Conservation (phyloP, 2,329 filamentous ascomycete species). For the Aspergillus ochraceus region DNA sequence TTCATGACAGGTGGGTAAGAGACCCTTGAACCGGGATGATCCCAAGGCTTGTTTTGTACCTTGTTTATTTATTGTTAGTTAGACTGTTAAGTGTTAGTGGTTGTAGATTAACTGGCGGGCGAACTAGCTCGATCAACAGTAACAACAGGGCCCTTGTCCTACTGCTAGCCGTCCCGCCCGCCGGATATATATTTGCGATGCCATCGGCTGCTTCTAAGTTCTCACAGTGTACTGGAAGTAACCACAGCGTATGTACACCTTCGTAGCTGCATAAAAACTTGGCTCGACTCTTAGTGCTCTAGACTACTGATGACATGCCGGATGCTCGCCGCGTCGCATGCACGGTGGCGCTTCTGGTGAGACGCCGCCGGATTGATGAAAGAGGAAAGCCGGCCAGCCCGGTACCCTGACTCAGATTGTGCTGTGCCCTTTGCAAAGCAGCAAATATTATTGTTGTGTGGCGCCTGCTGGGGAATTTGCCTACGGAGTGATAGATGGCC, state of each 20-base stretch:
- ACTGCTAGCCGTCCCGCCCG: no score
- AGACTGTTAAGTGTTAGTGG: no score
- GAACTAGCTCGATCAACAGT: neutral
- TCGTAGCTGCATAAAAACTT: no score
- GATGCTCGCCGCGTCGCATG: neutral
- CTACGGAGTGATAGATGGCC: no score
- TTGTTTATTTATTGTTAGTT: no score
- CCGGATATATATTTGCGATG: neutral
- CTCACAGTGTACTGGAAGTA: neutral
- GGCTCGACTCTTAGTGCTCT: neutral
- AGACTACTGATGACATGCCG: neutral
- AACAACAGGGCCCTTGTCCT: no score
- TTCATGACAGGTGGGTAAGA: neutral
- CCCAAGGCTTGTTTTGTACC: neutral
- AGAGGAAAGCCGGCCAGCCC: constrained; percentile 17
- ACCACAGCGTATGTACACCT: no score
- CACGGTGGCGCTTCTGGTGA: neutral
- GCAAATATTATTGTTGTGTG: no score
- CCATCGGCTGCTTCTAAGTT: neutral
- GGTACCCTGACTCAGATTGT: neutral
- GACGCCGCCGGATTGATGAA: constrained; percentile 15
- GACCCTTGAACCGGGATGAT: neutral
- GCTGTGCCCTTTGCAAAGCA: no score
- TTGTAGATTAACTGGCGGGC: neutral
- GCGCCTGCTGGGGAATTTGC: no score